These are phyloP conservation scores for Xylaria sp. DNA, from an alignment of 2,329 filamentous ascomycete species.

Conservation along the genomic window DNA sequence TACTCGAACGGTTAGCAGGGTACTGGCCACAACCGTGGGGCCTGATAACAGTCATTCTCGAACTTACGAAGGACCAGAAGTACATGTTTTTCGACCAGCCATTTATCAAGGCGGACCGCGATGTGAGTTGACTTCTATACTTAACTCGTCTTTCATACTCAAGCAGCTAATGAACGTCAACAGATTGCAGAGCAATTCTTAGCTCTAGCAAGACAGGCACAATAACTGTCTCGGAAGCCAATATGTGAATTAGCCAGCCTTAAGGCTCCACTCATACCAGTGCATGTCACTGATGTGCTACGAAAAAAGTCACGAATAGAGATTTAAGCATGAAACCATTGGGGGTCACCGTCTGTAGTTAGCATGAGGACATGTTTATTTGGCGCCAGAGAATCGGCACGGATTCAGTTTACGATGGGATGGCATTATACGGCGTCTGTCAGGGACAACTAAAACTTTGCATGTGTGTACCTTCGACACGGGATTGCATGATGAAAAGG, in stretches of 20 bases:
- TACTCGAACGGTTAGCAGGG: constrained; percentile 87
- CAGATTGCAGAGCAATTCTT: constrained; percentile 48
- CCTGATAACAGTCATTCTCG: constrained; percentile 84
- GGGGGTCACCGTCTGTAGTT: neutral
- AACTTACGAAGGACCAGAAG: constrained; percentile 89
- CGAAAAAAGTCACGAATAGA: constrained; percentile 14
- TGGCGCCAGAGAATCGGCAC: constrained; percentile 24
- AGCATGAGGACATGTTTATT: constrained; percentile 23
- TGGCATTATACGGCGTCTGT: constrained; percentile 40
- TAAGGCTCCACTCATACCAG: constrained; percentile 11
- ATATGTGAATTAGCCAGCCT: neutral
- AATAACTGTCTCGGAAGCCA: constrained; percentile 22
- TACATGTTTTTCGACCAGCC: constrained; percentile 93
- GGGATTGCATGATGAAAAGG: constrained; percentile 8
- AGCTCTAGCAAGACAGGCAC: constrained; percentile 43
- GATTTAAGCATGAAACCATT: constrained; percentile 13
- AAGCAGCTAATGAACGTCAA: constrained; percentile 29
- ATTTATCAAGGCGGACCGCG: constrained; percentile 89
- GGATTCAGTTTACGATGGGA: constrained; percentile 30
- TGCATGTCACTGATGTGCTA: constrained; percentile 20
- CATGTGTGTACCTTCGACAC: constrained; percentile 29
- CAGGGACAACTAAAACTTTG: constrained; percentile 30
- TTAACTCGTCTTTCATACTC: neutral
- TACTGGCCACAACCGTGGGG: constrained; percentile 97
- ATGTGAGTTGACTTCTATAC: constrained; percentile 64